phyloP scores from a whole-genome alignment of 176 grass and related monocot species.

The Avena sativa region DNA sequence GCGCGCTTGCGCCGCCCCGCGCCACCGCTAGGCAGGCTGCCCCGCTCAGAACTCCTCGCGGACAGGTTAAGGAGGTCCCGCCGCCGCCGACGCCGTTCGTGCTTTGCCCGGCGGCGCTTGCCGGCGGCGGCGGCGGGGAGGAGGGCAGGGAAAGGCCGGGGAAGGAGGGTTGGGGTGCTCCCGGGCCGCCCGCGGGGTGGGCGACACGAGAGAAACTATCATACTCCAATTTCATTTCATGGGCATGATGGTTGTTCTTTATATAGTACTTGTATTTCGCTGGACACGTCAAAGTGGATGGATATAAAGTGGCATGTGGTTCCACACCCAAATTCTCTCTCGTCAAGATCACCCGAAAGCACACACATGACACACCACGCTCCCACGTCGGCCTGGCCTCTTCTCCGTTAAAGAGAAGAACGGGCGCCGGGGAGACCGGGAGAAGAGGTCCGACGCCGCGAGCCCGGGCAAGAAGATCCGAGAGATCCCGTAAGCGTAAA shows the following conservation, averaged over 20 bases:
- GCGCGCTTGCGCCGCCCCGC: no score
- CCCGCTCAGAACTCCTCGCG: no score
- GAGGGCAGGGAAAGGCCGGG: no score
- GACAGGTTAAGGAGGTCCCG: no score
- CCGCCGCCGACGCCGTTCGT: no score
- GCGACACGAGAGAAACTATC: no score
- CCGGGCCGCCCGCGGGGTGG: no score
- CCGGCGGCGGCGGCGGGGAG: no score
- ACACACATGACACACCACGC: not conserved
- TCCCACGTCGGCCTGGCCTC: not conserved
- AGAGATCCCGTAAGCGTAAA: constrained; percentile 32
- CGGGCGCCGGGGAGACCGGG: not conserved
- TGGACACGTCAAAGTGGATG: not conserved
- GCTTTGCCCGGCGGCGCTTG: no score
- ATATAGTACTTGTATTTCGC: not conserved
- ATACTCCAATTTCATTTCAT: not conserved
- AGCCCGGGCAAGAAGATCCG: not conserved
- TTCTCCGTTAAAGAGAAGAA: not conserved
- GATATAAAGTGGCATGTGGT: constrained; percentile 25
- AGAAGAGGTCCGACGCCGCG: not conserved
- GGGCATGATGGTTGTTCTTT: not conserved
- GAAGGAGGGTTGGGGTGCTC: no score
- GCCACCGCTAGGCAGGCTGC: no score
- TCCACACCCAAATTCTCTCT: constrained; percentile 10
- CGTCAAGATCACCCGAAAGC: not conserved